A percentile compares a stretch with the other conserved stretches of the same genome.
phyloP scores from a whole-genome alignment of 2,329 filamentous ascomycete species.

The Neoscytalidium dimidiatum region DNA sequence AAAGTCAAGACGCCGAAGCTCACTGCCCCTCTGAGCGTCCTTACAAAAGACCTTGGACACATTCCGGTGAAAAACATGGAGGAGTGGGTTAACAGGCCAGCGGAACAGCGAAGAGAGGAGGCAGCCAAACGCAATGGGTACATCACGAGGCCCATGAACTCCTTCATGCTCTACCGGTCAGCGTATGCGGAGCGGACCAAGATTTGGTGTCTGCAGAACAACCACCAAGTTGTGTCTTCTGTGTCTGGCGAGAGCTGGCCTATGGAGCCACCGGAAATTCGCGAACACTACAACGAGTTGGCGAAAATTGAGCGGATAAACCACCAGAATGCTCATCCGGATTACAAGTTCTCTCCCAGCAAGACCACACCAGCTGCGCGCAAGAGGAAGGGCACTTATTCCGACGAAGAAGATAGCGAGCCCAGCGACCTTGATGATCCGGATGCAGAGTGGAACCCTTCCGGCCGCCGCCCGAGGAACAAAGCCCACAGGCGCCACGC shows the following conservation, averaged over 20 bases:
- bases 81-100: constrained; percentile 72
- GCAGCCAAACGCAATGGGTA: constrained; percentile 72
- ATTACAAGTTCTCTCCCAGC: constrained; percentile 91
- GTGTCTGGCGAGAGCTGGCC: constrained; percentile 88
- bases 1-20: constrained; percentile 57
- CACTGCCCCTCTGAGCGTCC: constrained; percentile 67
- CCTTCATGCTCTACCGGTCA: constrained; percentile 96
- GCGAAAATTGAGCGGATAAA: constrained; percentile 81
- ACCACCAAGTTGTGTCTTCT: constrained; percentile 89
- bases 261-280: constrained; percentile 71
- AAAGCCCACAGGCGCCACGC: constrained; percentile 5
- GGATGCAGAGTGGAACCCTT: constrained; percentile 37
- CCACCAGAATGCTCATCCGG: constrained; percentile 81
- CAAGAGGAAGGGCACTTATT: constrained; percentile 51
- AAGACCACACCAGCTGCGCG: constrained; percentile 56
- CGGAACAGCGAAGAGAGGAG: constrained; percentile 67
- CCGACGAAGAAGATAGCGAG: constrained; percentile 41
- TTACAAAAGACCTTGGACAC: constrained; percentile 64
- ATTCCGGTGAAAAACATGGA: constrained; percentile 77
- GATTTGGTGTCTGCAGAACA: constrained; percentile 77
- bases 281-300: constrained; percentile 74
- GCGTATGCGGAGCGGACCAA: constrained; percentile 88
- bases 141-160: constrained; percentile 92
- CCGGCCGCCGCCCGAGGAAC: constrained; percentile 26
- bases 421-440: constrained; percentile 45